Conservation (phyloP, 345 rosid species). For the Noccaea bulbosa region DNA sequence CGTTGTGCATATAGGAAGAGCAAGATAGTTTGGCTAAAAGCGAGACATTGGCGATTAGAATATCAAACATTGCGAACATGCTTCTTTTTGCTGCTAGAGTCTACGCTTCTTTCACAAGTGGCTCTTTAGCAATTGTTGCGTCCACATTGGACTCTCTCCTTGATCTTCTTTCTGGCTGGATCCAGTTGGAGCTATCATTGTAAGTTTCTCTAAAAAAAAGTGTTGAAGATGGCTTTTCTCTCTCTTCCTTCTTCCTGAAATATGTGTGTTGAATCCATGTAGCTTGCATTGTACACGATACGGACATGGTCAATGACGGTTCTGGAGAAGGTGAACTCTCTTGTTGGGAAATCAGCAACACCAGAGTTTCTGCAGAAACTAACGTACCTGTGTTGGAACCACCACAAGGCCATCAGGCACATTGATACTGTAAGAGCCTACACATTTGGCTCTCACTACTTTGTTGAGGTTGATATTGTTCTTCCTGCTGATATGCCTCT, state of each 20-base stretch:
- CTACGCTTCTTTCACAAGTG: conserved; percentile 87
- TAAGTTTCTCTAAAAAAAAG: conserved; percentile 43
- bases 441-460: conserved; percentile 98
- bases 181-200: conserved; percentile 96
- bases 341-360: conserved; percentile 84
- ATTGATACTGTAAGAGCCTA: conserved; percentile 96
- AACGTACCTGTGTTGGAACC: conserved; percentile 97
- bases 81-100: conserved; percentile 92
- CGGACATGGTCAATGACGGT: conserved; percentile 98
- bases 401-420: conserved; percentile 83
- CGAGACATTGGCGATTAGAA: conserved; percentile 86
- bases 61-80: conserved; percentile 94
- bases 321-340: conserved; percentile 89
- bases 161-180: conserved; percentile 98
- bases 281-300: conserved; percentile 96
- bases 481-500: conserved; percentile 86
- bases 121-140: conserved; percentile 94
- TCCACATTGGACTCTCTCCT: conserved; percentile 98
- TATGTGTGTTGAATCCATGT: conserved; percentile 27
- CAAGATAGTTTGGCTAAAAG: conserved; percentile 79
- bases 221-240: background rate
- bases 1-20: conserved; percentile 69
- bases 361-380: conserved; percentile 91
- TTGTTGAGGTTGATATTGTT: conserved; percentile 96
- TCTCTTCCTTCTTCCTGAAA: conserved; percentile 3